phyloP scores from a whole-genome alignment of 192 early-diverging fungal genomes.

The Coemansia sp. region DNA sequence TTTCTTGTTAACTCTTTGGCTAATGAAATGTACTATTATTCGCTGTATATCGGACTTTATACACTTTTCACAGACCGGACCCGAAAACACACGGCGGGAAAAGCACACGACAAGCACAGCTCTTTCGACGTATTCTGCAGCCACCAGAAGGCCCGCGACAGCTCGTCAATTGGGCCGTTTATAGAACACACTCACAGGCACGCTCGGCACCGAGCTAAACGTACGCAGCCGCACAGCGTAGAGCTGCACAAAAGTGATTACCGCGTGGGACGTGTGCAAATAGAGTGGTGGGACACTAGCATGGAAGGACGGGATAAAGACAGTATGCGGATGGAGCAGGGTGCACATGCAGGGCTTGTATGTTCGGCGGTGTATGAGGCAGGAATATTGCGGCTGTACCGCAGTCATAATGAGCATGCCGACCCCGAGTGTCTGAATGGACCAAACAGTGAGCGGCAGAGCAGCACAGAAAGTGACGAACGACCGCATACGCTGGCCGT shows the following conservation, averaged over 20 bases:
- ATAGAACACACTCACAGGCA: not conserved
- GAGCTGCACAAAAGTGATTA: constrained; percentile 18
- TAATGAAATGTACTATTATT: constrained; percentile 16
- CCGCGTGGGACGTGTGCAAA: constrained; percentile 29
- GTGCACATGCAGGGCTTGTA: constrained; percentile 9
- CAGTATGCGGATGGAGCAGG: not conserved
- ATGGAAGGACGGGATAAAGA: too few relatives aligned
- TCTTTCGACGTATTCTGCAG: constrained; percentile 14
- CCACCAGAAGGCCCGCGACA: not conserved
- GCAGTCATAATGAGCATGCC: not conserved
- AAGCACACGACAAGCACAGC: not conserved
- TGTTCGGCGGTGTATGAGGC: constrained; percentile 15
- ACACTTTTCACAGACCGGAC: not conserved
- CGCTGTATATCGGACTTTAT: constrained; percentile 19
- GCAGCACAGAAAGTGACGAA: not conserved
- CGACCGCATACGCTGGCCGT: constrained; percentile 59
- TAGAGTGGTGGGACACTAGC: constrained; percentile 30
- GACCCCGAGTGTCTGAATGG: constrained; percentile 3
- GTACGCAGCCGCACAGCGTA: constrained; percentile 1
- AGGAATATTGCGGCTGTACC: constrained; percentile 31
- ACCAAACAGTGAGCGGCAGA: not conserved
- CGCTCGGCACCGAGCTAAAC: constrained; percentile 1
- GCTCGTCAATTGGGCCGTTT: not conserved
- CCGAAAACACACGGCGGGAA: not conserved
- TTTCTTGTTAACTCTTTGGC: not conserved